Percentiles rank a stretch among this genome's conserved stretches.
phyloP scores from a whole-genome alignment of 202 grass and related monocot species.

The Schoenoplectus triqueter region DNA sequence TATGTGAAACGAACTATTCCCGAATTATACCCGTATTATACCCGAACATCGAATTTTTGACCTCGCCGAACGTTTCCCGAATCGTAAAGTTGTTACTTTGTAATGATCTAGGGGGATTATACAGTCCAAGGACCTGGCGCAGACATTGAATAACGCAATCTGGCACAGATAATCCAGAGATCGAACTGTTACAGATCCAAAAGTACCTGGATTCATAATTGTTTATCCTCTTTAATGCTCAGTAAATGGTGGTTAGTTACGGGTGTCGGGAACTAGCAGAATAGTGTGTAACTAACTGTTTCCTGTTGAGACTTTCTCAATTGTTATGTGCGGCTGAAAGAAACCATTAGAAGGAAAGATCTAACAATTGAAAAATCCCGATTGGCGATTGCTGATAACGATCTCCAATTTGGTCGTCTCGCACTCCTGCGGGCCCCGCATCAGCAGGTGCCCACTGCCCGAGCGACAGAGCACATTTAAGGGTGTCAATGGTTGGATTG shows the following conservation, averaged over 20 bases:
- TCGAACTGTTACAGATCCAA: neutral
- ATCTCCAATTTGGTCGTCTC: conserved; percentile 9
- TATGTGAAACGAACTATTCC: no score
- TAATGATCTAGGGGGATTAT: no score
- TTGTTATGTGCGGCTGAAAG: neutral
- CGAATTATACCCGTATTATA: no score
- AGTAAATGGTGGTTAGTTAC: neutral
- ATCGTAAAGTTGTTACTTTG: no score
- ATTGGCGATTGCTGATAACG: neutral
- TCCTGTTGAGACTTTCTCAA: neutral
- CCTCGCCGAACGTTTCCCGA: no score
- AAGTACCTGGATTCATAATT: neutral
- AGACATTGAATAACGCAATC: neutral
- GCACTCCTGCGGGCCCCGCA: neutral
- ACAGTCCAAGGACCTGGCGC: no score
- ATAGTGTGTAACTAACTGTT: neutral
- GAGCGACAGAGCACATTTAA: no score
- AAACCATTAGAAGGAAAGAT: neutral
- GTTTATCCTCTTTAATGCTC: neutral
- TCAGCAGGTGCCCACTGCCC: neutral
- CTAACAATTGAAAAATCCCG: neutral
- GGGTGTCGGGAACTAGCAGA: neutral
- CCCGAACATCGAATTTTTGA: no score
- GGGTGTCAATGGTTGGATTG: no score
- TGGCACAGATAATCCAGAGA: neutral